A percentile compares a stretch with the other conserved stretches of the same genome.
phyloP scores from a whole-genome alignment of 192 early-diverging fungal species.

The Umbelopsis ramanniana region DNA sequence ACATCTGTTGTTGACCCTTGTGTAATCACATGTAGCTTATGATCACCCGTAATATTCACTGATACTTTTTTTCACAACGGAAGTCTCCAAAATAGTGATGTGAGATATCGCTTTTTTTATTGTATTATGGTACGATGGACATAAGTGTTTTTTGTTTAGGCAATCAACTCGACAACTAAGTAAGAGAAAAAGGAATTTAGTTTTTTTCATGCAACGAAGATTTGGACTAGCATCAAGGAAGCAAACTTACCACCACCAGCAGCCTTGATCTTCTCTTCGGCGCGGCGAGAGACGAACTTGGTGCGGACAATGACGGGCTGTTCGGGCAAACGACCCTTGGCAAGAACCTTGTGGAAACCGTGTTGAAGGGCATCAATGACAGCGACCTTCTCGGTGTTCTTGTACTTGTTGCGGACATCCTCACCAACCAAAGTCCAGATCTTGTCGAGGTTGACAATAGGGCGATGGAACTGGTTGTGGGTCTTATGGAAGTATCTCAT shows the following conservation, averaged over 20 bases:
- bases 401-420: conserved; percentile 79
- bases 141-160: conserved; percentile 41
- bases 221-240: background rate
- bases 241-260: conserved; percentile 74
- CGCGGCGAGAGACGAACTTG: conserved; percentile 84
- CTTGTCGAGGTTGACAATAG: conserved; percentile 91
- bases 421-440: conserved; percentile 89
- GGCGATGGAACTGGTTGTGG: conserved; percentile 80
- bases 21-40: background rate
- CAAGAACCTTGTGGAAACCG: conserved; percentile 95
- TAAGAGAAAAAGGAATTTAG: background rate
- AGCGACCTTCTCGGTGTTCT: conserved; percentile 85
- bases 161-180: conserved; percentile 53
- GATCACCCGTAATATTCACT: background rate
- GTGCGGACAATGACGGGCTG: conserved; percentile 95
- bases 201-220: background rate
- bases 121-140: conserved; percentile 13
- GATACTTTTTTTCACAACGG: background rate
- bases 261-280: conserved; percentile 98
- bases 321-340: conserved; percentile 85
- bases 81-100: background rate
- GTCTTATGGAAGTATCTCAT: conserved; percentile 98
- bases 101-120: background rate
- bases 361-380: conserved; percentile 84
- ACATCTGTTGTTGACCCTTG: background rate